Evolutionary conservation across 768 basidiomycete species (phyloP).

Genomic region (Rhodocollybia butyracea): DNA sequence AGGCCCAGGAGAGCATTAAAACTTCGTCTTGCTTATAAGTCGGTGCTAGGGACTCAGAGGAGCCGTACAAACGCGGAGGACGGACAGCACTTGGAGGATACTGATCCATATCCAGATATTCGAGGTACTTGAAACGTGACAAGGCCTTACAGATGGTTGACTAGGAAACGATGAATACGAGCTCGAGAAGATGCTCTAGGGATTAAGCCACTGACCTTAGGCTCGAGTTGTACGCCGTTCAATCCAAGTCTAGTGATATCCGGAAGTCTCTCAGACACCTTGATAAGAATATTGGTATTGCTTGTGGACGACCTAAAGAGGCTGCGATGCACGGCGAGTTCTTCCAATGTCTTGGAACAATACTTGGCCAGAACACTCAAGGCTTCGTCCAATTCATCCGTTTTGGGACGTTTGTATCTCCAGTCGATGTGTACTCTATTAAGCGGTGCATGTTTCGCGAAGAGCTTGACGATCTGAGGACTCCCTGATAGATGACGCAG

Average conservation of each 20-base stretch:
- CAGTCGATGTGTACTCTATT: not conserved
- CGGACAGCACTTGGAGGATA: not conserved
- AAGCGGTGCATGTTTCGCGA: not conserved
- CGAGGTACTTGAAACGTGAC: not conserved
- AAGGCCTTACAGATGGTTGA: not conserved
- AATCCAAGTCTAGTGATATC: not conserved
- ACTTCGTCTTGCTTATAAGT: not conserved
- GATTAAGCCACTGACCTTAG: not conserved
- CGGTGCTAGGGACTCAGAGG: not conserved
- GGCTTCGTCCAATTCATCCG: not conserved
- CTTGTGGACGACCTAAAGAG: not conserved
- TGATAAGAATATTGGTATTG: not conserved
- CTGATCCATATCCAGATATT: slow-evolving; percentile 1
- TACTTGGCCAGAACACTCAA: not conserved
- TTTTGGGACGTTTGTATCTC: not conserved
- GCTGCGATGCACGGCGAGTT: not conserved
- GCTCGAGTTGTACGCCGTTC: not conserved
- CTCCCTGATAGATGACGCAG: not conserved
- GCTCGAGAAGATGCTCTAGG: not conserved
- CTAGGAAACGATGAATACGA: not conserved
- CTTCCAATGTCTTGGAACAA: not conserved
- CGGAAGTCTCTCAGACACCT: not conserved
- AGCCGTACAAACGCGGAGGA: not conserved
- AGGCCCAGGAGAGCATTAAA: not conserved
- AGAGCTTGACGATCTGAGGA: slow-evolving; percentile 1